phyloP scores from a whole-genome alignment of 176 grass and related monocot genomes.

The Avena atlantica region DNA sequence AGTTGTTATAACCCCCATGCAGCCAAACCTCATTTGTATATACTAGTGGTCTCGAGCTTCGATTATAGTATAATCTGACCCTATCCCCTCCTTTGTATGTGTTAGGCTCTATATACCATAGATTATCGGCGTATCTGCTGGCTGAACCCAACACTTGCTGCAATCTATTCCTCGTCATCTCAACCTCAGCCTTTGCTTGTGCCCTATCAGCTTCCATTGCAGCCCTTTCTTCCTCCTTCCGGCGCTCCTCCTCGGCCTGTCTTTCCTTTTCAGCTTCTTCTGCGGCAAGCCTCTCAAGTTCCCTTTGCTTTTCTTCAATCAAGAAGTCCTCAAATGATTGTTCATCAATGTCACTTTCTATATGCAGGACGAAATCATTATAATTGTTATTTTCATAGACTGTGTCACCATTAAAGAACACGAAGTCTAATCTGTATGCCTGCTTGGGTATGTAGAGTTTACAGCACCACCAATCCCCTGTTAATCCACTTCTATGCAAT shows the following conservation, averaged over 20 bases:
- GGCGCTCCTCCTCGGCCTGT: conserved; percentile 59
- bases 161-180: conserved; percentile 61
- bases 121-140: conserved; percentile 50
- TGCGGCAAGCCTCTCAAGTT: conserved; percentile 74
- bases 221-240: conserved; percentile 70
- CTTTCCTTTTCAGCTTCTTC: conserved; percentile 91
- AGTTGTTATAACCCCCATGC: conserved; percentile 90
- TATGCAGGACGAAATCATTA: conserved; percentile 70
- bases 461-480: conserved; percentile 94
- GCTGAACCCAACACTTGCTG: conserved; percentile 53
- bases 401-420: conserved; percentile 81
- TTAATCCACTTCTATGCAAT: conserved; percentile 70
- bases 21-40: conserved; percentile 84
- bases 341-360: conserved; percentile 78
- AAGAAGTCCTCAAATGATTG: conserved; percentile 80
- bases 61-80: conserved; percentile 83
- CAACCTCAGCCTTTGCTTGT: conserved; percentile 72
- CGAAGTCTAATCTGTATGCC: conserved; percentile 92
- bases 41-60: conserved; percentile 68
- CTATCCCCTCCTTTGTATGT: conserved; percentile 74
- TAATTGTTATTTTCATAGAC: conserved; percentile 87
- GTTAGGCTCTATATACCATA: conserved; percentile 81
- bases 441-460: conserved; percentile 88
- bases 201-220: conserved; percentile 60
- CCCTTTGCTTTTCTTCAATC: conserved; percentile 71